Base-by-base conservation (phyloP, 2,329 filamentous ascomycete genomes). In the Alternaria brassicae region DNA sequence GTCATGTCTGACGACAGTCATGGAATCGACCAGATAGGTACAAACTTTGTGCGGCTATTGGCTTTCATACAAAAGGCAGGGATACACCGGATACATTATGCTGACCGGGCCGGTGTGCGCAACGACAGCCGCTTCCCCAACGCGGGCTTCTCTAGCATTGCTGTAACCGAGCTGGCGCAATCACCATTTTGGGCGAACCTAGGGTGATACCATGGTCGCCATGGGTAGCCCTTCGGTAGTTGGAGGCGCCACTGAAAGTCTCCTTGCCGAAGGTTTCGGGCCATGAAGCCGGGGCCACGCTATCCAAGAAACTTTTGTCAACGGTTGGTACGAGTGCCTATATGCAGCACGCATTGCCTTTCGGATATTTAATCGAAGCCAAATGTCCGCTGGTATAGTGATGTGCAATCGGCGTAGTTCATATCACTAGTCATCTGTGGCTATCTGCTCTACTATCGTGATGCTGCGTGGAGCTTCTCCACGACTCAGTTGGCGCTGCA, bases 1-100 rank as follows among this genome's bases (percentile, higher is more conserved):
- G 96, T 92, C 53, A 84, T 99, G 69, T 97, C 92, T 6, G 95
- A 99, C 77, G 95, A 99, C 79, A 97, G 93, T 76, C 95, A 99
- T 80, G 91, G 91, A 37, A 85, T 92, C 58, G 90, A 86, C 2
- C 94, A 99, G 74, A 85, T 99, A 5, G 92, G 89, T n/a, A 89
- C 92, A 50, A 94, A 96, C 74, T 98, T 95, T 80, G 73, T 77
- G 44, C 86, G 85, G 39, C 87, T 91, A 5, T 79, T 96, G 58
- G 82, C 86, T 1, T 97, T 91, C 75, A 80, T 96, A 56, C 84
- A 87, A 63, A 83, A 81, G 59, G 79, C 92, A 12, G 89, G 88
- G 4, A 86, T 94, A 25, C 72, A 79, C 30, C 82, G 87, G 58
- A 80, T 95, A 30, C 72, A 76, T 66, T 80, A 74, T 59, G 71